These are phyloP conservation scores for Sinapis alba DNA, from an alignment of 441 rosid genomes.

Conservation along the genomic window DNA sequence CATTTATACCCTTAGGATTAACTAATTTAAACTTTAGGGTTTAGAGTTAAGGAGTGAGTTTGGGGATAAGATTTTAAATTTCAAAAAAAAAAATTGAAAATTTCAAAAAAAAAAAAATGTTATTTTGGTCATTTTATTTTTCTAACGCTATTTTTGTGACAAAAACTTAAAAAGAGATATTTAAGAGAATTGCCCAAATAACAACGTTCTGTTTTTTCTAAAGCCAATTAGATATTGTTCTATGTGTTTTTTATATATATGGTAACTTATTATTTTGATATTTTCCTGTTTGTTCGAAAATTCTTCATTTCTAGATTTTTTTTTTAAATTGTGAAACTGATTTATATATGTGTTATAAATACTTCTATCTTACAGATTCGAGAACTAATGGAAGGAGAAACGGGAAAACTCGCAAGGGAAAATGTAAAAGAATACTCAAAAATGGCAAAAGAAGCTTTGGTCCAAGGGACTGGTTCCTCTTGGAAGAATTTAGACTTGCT, in stretches of 20 bases:
- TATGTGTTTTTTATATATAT: too few relatives aligned
- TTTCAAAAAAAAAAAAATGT: too few relatives aligned
- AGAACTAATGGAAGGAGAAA: slow-evolving; percentile 69
- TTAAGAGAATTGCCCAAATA: too few relatives aligned
- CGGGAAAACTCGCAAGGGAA: slow-evolving; percentile 44
- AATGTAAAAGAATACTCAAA: slow-evolving; percentile 45
- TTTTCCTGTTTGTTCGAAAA: background rate
- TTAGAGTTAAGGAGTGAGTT: too few relatives aligned
- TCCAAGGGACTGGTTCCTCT: slow-evolving; percentile 62
- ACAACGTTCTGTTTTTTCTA: background rate
- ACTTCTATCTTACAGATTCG: slow-evolving; percentile 30
- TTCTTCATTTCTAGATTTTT: background rate
- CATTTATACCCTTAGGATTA: too few relatives aligned
- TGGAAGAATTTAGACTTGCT: slow-evolving; percentile 52
- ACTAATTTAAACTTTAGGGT: too few relatives aligned
- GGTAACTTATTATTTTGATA: background rate
- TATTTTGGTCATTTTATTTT: too few relatives aligned
- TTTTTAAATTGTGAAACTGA: background rate
- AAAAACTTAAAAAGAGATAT: too few relatives aligned
- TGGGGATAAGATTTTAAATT: too few relatives aligned
- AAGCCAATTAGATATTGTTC: background rate
- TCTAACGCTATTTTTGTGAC: too few relatives aligned
- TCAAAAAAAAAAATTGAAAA: too few relatives aligned
- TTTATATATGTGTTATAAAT: background rate
- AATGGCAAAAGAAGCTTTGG: slow-evolving; percentile 56